Conservation (phyloP, 1,284 basidiomycete species). For the Athelia sp. region DNA sequence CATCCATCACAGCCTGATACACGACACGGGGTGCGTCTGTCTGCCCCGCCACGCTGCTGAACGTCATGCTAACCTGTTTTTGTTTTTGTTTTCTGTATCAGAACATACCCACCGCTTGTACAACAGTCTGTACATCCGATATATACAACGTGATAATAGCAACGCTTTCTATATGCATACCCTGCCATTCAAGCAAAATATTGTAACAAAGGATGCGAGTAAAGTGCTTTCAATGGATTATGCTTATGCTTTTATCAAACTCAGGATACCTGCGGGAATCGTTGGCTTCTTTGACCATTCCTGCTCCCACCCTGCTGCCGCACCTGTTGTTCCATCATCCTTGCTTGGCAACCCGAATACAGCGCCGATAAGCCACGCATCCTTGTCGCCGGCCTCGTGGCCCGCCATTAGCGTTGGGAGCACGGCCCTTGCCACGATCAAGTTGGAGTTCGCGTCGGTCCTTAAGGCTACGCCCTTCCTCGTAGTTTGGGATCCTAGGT, state of each 20-base stretch:
- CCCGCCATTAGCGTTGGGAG: conserved; percentile 58
- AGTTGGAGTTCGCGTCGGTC: conserved; percentile 69
- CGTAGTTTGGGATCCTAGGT: conserved; percentile 33
- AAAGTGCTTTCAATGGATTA: too few species aligned
- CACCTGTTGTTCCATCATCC: conserved; percentile 31
- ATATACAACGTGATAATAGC: too few species aligned
- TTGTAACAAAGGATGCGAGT: too few species aligned
- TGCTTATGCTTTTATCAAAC: conserved; percentile 17
- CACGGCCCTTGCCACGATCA: conserved; percentile 65
- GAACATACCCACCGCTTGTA: too few species aligned
- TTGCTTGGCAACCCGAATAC: conserved; percentile 60
- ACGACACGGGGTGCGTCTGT: too few species aligned
- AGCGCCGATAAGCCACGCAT: conserved; percentile 62
- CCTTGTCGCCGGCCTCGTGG: conserved; percentile 32
- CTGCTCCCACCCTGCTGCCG: conserved; percentile 39
- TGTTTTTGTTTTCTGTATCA: too few species aligned
- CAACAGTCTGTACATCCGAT: too few species aligned
- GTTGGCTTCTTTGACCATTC: conserved; percentile 51
- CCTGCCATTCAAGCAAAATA: too few species aligned
- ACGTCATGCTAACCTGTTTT: too few species aligned
- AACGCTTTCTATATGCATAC: too few species aligned
- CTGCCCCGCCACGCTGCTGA: too few species aligned
- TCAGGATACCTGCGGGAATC: conserved; percentile 38
- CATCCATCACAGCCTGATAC: neutral
- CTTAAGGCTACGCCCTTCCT: conserved; percentile 48